These are phyloP conservation scores for Raphanus raphanistrum DNA, from an alignment of 345 rosid species.

Conservation along the genomic window DNA sequence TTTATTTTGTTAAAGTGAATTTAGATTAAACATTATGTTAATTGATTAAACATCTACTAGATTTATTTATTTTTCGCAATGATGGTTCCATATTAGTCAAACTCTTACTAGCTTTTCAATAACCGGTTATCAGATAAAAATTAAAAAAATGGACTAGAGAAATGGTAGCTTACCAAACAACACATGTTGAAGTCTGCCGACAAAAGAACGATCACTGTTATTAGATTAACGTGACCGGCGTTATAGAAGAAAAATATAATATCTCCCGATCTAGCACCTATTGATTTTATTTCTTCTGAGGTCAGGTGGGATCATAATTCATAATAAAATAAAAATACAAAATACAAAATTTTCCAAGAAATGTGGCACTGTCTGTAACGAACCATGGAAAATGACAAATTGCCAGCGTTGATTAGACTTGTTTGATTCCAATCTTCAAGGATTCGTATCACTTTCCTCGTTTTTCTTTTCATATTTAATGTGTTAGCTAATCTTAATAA, in stretches of 20 bases:
- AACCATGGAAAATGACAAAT: constrained; percentile 4
- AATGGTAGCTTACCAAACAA: background rate
- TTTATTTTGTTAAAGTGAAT: background rate
- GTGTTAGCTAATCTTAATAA: constrained; percentile 7
- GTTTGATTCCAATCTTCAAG: constrained; percentile 5
- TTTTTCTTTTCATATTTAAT: background rate
- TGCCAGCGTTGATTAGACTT: constrained; percentile 6
- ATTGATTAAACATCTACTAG: background rate
- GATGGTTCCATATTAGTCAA: background rate
- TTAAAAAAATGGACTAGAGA: background rate
- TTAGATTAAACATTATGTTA: background rate
- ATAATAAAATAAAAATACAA: background rate
- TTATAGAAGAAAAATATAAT: background rate
- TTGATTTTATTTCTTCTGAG: background rate
- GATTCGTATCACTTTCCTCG: constrained; percentile 15
- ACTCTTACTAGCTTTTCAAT: background rate
- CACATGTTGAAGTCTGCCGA: background rate
- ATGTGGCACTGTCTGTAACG: background rate
- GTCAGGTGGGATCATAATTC: background rate
- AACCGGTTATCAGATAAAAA: background rate
- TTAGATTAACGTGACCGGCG: background rate
- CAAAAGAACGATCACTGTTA: background rate
- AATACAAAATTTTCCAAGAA: background rate
- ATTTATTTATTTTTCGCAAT: background rate
- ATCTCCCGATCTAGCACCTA: background rate